Percentiles rank a stretch among this genome's conserved stretches.
These are phyloP conservation scores for Pyrenopolyporus hunteri DNA, from an alignment of 495 filamentous ascomycete genomes.

Conservation along the genomic window DNA sequence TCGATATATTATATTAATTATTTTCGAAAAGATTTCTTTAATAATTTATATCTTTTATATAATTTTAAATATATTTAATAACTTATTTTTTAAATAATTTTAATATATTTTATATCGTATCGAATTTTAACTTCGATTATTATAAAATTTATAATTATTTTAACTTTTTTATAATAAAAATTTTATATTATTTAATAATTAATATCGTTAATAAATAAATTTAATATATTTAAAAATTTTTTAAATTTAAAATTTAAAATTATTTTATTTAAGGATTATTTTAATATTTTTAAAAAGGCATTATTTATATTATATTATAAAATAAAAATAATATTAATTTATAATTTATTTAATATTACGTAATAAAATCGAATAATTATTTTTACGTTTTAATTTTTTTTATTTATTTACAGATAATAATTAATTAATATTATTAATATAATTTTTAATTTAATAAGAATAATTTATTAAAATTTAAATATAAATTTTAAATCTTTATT, in stretches of 20 bases:
- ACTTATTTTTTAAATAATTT: not conserved
- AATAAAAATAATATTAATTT: not conserved
- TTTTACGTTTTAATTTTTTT: not conserved
- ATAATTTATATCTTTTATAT: not conserved
- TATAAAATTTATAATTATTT: not conserved
- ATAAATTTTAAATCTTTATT: not conserved
- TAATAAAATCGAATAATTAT: no score
- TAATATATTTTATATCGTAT: not conserved
- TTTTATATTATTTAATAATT: not conserved
- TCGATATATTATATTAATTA: not conserved
- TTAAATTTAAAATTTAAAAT: not conserved
- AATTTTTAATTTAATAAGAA: not conserved
- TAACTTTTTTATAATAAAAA: not conserved
- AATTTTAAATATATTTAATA: not conserved
- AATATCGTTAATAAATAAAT: no score
- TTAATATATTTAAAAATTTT: not conserved
- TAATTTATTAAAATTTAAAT: not conserved
- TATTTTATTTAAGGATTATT: not conserved
- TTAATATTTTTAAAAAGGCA: not conserved
- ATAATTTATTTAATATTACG: not conserved
- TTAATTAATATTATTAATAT: not conserved
- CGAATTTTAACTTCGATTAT: not conserved
- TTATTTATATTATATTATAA: not conserved
- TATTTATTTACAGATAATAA: not conserved
- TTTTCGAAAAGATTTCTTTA: not conserved